Evolutionary conservation across 129 eudicot species (phyloP), one percentile per base, ranked within the genome.

Genomic region (Apium graveolens): DNA sequence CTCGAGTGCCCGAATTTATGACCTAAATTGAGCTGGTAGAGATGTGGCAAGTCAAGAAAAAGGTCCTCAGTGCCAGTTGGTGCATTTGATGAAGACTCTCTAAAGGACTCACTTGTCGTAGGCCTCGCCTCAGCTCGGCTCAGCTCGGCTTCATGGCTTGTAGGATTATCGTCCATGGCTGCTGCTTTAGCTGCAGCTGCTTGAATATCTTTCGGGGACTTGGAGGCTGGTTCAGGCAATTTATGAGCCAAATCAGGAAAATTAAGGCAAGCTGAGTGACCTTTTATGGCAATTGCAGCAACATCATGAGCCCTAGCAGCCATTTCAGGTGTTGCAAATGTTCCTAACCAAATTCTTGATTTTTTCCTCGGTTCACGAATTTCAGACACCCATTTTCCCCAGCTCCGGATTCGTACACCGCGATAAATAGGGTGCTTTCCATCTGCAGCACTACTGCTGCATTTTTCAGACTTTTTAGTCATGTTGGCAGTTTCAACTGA

Each of bases 331-430:
- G 89, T 86, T 53, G 73, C 86, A 43, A 82, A 86, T 31, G 89
- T 86, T 5, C 89, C 89, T 7, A 86, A 82, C 89, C 89, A 86
- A 16, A 86, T 86, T 38, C 89, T 73, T 10, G 89, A 86, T 86
- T 86, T 86, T 44, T 86, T 86, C 76, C 74, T 80, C 37, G 89
- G 89, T 77, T 86, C 89, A 1, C 89, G 89, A 45, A 86, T 86
- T 78, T 86, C 89, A 1, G 89, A 86, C 65, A 86, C 89, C 89
- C 89, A 86, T 86, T 83, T 86, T 2, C 89, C 89, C 89, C 89
- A 86, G 69, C 89, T 86, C 12, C 89, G 29, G 42, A 39, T 80
- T 3, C 89, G 76, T 0, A 86, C 86, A 5, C 89, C 89, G 0
- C 75, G 89, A 65, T 82, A 86, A 53, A 78, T 42, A 10, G 89